Evolutionary conservation across 805 yeast species (phyloP).

Genomic region (Candida maesae): DNA sequence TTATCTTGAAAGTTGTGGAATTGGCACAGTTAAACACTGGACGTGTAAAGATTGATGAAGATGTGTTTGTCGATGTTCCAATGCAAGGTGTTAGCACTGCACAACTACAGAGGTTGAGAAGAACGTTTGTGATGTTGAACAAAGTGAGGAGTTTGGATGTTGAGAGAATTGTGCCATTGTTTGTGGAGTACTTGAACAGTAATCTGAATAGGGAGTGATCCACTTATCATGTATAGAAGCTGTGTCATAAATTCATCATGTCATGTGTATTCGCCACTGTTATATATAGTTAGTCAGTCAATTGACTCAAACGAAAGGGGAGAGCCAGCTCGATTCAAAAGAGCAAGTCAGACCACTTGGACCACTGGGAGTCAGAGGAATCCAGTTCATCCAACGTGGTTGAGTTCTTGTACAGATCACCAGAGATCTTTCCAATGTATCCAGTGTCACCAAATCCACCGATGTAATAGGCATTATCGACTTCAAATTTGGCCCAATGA

Average conservation of each 20-base stretch:
- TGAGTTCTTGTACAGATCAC: conserved; percentile 49
- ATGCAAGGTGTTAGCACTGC: conserved; percentile 58
- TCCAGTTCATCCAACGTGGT: conserved; percentile 12
- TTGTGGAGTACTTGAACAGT: conserved; percentile 72
- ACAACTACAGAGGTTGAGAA: conserved; percentile 75
- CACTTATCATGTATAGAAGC: too few species aligned
- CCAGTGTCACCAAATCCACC: conserved; percentile 84
- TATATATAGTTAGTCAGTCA: too few species aligned
- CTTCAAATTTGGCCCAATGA: conserved; percentile 59
- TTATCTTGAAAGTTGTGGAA: conserved; percentile 59
- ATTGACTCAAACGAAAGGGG: too few species aligned
- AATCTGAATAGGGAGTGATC: conserved; percentile 35
- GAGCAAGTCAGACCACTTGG: not conserved
- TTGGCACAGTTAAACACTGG: conserved; percentile 48
- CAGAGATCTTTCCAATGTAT: conserved; percentile 63
- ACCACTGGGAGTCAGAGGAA: too few species aligned
- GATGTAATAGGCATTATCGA: conserved; percentile 58
- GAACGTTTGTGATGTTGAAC: conserved; percentile 80
- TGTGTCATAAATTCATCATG: too few species aligned
- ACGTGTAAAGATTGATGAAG: conserved; percentile 39
- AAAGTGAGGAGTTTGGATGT: conserved; percentile 71
- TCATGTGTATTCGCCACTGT: too few species aligned
- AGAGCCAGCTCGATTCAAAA: too few species aligned
- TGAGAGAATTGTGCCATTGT: conserved; percentile 64
- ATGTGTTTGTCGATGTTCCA: conserved; percentile 59